Conservation (phyloP, 2,329 filamentous ascomycete genomes). For the Elsinoe batatas region DNA sequence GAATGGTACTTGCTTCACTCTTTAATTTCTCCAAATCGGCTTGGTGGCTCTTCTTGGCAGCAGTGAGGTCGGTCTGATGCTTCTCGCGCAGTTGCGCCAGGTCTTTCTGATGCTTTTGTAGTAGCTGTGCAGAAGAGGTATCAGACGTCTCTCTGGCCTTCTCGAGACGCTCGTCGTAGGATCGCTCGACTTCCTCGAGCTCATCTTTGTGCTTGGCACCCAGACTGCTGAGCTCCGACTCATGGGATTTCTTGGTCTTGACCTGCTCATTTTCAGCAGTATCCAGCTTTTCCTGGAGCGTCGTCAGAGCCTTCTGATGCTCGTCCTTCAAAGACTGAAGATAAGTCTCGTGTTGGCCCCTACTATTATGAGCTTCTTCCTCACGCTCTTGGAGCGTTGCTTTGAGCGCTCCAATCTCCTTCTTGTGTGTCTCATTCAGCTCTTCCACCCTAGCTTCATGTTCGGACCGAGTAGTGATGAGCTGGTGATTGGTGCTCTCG, state of each 20-base stretch:
- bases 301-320: slow-evolving; percentile 4
- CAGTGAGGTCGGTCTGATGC: slow-evolving; percentile 6
- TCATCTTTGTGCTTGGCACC: background rate
- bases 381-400: background rate
- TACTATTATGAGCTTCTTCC: background rate
- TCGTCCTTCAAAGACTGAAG: background rate
- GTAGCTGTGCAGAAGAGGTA: slow-evolving; percentile 1
- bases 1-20: background rate
- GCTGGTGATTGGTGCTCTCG: slow-evolving; percentile 5
- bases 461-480: background rate
- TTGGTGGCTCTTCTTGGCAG: slow-evolving; percentile 10
- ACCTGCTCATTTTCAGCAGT: background rate
- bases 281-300: slow-evolving; percentile 9
- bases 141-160: background rate
- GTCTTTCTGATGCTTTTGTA: slow-evolving; percentile 10
- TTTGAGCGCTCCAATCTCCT: background rate
- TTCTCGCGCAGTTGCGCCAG: slow-evolving; percentile 8
- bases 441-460: background rate
- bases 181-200: background rate
- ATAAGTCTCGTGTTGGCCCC: background rate
- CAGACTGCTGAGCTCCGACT: slow-evolving; percentile 3
- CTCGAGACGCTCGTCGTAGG: background rate
- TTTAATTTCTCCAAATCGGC: background rate
- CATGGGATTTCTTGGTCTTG: background rate
- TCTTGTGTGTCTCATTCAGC: background rate